phyloP scores from a whole-genome alignment of 495 filamentous ascomycete genomes.

The Aspergillus affinis region DNA sequence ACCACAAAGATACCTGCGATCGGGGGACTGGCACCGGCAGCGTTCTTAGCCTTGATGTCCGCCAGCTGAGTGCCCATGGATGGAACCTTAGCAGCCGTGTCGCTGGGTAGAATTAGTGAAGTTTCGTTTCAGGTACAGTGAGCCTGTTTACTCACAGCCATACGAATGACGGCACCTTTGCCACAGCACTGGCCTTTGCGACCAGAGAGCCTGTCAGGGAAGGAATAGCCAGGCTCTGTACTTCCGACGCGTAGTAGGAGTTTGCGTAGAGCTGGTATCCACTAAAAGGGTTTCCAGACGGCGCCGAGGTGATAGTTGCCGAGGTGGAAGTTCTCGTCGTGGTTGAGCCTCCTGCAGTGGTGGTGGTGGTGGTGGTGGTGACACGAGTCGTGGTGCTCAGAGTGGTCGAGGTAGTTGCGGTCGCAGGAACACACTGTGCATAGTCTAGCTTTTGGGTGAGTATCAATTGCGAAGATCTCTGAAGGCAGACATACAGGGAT shows the following conservation, averaged over 20 bases:
- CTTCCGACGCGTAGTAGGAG: slow-evolving; percentile 56
- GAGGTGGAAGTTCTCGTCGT: slow-evolving; percentile 1
- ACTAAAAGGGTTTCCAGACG: slow-evolving; percentile 38
- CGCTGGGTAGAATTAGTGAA: slow-evolving; percentile 28
- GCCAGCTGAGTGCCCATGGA: slow-evolving; percentile 55
- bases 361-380: slow-evolving; percentile 9
- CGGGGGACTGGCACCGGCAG: slow-evolving; percentile 48
- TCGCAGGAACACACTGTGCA: slow-evolving; percentile 13
- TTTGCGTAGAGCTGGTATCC: slow-evolving; percentile 57
- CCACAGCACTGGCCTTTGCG: slow-evolving; percentile 49
- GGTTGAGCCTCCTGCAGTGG: neutral
- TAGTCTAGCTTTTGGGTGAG: slow-evolving; percentile 2
- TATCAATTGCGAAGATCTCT: neutral
- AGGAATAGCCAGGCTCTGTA: slow-evolving; percentile 50
- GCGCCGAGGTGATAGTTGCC: neutral
- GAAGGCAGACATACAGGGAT: slow-evolving; percentile 9
- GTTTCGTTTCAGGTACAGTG: neutral
- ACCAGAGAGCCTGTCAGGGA: slow-evolving; percentile 40
- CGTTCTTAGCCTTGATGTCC: slow-evolving; percentile 56
- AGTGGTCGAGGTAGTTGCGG: slow-evolving; percentile 11
- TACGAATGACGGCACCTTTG: slow-evolving; percentile 64
- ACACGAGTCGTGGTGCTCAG: neutral
- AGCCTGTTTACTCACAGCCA: slow-evolving; percentile 57
- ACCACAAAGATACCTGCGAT: slow-evolving; percentile 62
- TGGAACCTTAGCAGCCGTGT: slow-evolving; percentile 58